phyloP scores from a whole-genome alignment of 345 rosid species.

The Euphorbia pulcherrima region DNA sequence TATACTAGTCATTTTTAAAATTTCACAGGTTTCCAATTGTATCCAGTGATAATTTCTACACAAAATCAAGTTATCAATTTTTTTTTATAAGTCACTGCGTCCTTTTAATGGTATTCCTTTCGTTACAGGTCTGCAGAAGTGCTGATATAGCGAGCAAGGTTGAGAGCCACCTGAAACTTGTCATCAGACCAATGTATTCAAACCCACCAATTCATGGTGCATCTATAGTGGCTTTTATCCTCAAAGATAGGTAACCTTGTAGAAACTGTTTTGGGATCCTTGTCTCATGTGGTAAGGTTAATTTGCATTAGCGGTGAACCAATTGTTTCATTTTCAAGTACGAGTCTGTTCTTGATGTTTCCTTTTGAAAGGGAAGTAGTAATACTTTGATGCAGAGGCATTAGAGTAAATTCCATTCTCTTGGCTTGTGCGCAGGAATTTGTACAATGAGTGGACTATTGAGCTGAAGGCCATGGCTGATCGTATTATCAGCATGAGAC shows the following conservation, averaged over 20 bases:
- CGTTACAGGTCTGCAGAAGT: conserved; percentile 39
- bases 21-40: background rate
- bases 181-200: conserved; percentile 54
- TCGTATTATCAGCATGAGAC: conserved; percentile 41
- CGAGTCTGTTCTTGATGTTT: background rate
- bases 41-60: background rate
- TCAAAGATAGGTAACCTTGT: conserved; percentile 36
- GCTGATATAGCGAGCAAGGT: conserved; percentile 41
- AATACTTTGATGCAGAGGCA: background rate
- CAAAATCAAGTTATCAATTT: background rate
- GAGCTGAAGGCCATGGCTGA: conserved; percentile 47
- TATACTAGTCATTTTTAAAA: background rate
- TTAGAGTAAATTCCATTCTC: background rate
- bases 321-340: background rate
- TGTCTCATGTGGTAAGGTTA: background rate
- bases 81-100: background rate
- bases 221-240: conserved; percentile 41
- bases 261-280: background rate
- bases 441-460: conserved; percentile 40
- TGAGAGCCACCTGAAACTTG: conserved; percentile 55
- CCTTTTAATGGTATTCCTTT: conserved; percentile 2
- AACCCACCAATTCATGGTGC: conserved; percentile 60
- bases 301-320: background rate
- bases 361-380: background rate
- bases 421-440: conserved; percentile 29